A percentile compares a stretch with the other conserved stretches of the same genome.
phyloP scores from a whole-genome alignment of 176 grass and related monocot genomes.

The Ananas comosus region DNA sequence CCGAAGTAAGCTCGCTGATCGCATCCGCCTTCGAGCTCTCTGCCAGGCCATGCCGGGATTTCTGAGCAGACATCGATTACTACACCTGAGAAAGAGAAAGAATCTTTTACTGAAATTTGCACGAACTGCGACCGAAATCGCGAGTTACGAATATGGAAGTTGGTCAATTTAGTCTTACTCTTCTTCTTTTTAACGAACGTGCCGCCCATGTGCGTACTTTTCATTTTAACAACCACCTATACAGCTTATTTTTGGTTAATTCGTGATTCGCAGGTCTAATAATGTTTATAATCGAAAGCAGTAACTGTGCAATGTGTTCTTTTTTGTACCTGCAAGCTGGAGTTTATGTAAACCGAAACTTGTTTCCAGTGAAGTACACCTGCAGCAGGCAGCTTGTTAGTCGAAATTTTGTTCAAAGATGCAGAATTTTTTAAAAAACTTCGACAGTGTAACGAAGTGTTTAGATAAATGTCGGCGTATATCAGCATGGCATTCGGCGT shows the following conservation, averaged over 20 bases:
- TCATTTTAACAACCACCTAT: conserved; percentile 80
- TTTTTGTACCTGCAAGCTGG: conserved; percentile 49
- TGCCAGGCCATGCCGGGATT: conserved; percentile 66
- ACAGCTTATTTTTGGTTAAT: background rate
- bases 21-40: conserved; percentile 56
- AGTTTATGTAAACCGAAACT: conserved; percentile 58
- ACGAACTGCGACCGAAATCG: background rate
- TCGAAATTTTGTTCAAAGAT: background rate
- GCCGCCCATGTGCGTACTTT: conserved; percentile 83
- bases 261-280: background rate
- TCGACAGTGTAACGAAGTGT: too few relatives aligned
- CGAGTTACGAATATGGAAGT: background rate
- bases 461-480: too few relatives aligned
- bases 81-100: conserved; percentile 31
- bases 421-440: too few relatives aligned
- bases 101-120: background rate
- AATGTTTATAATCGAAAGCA: background rate
- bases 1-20: conserved; percentile 69
- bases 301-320: background rate
- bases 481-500: too few relatives aligned
- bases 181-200: conserved; percentile 91
- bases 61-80: conserved; percentile 53
- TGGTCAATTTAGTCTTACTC: conserved; percentile 30
- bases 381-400: conserved; percentile 12
- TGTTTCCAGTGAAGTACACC: conserved; percentile 92